Evolutionary conservation across 768 basidiomycete species (phyloP).

Genomic region (Amanita polypyramis): DNA sequence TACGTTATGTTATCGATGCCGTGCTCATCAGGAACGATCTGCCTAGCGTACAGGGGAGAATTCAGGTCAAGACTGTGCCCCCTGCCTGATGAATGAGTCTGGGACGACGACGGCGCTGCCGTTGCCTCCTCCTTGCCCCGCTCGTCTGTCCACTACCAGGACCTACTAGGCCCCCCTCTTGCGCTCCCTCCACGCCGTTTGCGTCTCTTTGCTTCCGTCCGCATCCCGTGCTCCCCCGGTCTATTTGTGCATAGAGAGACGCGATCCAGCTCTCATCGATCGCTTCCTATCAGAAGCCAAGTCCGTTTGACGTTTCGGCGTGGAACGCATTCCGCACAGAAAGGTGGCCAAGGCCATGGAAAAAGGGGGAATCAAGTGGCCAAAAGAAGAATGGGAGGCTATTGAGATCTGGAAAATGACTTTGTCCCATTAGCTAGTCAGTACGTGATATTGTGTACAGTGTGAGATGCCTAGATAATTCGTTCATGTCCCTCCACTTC

Average conservation of each 20-base stretch:
- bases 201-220: too few relatives aligned
- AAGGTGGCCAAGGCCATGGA: constrained; percentile 56
- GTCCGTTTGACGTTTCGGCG: constrained; percentile 42
- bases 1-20: constrained; percentile 46
- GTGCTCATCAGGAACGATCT: constrained; percentile 55
- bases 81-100: constrained; percentile 47
- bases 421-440: constrained; percentile 8
- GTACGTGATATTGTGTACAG: not conserved
- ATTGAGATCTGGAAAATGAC: constrained; percentile 71
- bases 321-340: constrained; percentile 45
- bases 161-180: constrained; percentile 44
- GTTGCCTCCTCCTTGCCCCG: too few relatives aligned
- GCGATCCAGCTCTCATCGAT: constrained; percentile 61
- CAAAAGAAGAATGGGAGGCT: constrained; percentile 64
- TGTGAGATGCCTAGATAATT: not conserved
- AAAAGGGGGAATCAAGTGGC: constrained; percentile 51
- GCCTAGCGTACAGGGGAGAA: constrained; percentile 38
- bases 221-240: constrained; percentile 30
- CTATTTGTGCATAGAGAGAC: constrained; percentile 63
- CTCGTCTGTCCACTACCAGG: constrained; percentile 15
- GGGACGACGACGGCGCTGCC: constrained; percentile 31
- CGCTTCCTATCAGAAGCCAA: constrained; percentile 45
- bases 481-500: constrained; percentile 17
- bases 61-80: constrained; percentile 53
- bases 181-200: constrained; percentile 49